Evolutionary conservation across 331 rosid genomes (phyloP).

Genomic region (Pyrus hybrid): DNA sequence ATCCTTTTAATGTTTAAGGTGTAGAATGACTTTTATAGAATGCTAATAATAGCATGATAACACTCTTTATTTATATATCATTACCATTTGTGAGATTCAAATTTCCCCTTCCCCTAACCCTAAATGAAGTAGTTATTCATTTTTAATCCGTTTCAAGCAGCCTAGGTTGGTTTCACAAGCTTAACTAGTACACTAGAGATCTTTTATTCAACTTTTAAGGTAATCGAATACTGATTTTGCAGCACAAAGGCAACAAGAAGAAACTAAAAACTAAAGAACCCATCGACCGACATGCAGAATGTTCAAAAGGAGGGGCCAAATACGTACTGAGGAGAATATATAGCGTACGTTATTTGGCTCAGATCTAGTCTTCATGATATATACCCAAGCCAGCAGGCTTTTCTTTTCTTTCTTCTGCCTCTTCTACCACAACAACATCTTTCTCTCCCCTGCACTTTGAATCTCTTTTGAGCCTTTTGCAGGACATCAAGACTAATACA

Average conservation of each 20-base stretch:
- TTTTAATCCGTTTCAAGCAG: neutral
- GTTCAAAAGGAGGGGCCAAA: neutral
- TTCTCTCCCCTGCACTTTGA: slow-evolving; percentile 18
- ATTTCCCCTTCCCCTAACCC: neutral
- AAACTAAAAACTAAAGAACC: neutral
- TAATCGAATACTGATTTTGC: neutral
- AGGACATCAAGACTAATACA: slow-evolving; percentile 6
- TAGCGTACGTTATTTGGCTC: slow-evolving; percentile 12
- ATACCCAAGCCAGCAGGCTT: neutral
- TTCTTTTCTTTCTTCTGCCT: neutral
- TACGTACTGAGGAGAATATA: neutral
- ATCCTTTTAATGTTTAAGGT: no score
- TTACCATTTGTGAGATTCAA: neutral
- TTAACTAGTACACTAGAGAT: neutral
- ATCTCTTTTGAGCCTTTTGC: slow-evolving; percentile 24
- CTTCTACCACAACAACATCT: neutral
- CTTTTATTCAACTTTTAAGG: neutral
- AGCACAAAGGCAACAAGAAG: neutral
- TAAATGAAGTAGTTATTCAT: neutral
- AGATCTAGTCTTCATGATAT: slow-evolving; percentile 24
- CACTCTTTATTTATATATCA: neutral
- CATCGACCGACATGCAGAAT: slow-evolving; percentile 15
- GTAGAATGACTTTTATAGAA: no score
- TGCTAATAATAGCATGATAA: no score
- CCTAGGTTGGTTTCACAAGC: neutral